Conservation (phyloP, 73 alveolate species). For the Tetrahymena malaccensis region DNA sequence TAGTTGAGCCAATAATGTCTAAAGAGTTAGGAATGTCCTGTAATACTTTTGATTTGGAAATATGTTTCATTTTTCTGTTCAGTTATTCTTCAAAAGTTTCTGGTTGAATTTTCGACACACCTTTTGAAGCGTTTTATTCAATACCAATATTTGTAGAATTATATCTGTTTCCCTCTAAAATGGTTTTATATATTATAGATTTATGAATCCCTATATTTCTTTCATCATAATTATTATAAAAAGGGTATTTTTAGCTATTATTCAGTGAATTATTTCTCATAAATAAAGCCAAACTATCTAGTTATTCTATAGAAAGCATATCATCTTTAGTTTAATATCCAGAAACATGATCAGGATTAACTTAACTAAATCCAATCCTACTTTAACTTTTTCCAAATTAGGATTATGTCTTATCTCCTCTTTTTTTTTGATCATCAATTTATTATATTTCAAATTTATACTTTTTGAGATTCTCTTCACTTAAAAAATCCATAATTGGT, state of each 20-base stretch:
- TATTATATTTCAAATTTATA: background rate
- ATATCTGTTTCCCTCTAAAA: background rate
- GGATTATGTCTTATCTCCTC: background rate
- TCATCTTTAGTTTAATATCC: background rate
- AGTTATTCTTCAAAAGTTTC: background rate
- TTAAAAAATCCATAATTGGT: background rate
- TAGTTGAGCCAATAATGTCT: background rate
- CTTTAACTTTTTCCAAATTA: background rate
- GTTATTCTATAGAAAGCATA: background rate
- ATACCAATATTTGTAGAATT: background rate
- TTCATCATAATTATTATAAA: background rate
- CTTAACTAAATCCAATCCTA: background rate
- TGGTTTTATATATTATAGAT: background rate
- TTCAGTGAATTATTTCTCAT: background rate
- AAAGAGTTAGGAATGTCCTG: background rate
- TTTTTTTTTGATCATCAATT: background rate
- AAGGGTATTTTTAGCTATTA: background rate
- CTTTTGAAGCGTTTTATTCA: background rate
- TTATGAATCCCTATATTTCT: background rate
- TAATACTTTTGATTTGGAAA: background rate
- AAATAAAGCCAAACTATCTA: background rate
- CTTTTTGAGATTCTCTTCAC: background rate
- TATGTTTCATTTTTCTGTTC: background rate
- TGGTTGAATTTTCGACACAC: background rate
- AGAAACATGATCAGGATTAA: background rate